A percentile compares a stretch with the other conserved stretches of the same genome.
Evolutionary conservation across 2,329 filamentous ascomycete species (phyloP).

Genomic region (Cladosporium sp.): DNA sequence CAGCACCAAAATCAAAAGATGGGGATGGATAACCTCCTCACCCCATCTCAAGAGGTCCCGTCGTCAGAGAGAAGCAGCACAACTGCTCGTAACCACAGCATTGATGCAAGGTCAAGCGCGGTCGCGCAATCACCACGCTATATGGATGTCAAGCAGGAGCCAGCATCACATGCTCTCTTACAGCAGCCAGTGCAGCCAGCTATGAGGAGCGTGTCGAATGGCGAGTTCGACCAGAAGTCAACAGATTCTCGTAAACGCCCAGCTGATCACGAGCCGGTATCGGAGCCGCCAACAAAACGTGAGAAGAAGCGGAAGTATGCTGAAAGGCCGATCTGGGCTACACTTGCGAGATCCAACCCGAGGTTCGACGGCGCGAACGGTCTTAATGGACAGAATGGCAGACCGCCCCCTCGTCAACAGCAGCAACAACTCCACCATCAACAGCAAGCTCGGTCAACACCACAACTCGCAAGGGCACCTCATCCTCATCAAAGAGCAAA

Average conservation of each 20-base stretch:
- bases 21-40: constrained; percentile 26
- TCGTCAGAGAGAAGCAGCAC: background rate
- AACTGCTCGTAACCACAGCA: constrained; percentile 1
- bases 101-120: background rate
- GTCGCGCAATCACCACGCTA: background rate
- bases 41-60: constrained; percentile 20
- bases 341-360: constrained; percentile 26
- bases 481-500: constrained; percentile 1
- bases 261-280: constrained; percentile 19
- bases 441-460: background rate
- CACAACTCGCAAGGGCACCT: background rate
- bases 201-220: background rate
- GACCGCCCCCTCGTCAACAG: constrained; percentile 1
- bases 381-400: background rate
- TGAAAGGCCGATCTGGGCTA: constrained; percentile 29
- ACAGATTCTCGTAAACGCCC: constrained; percentile 19
- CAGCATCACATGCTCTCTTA: background rate
- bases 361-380: constrained; percentile 13
- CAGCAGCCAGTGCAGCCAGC: constrained; percentile 5
- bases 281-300: constrained; percentile 25
- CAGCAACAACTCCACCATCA: constrained; percentile 1
- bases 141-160: background rate
- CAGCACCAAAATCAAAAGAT: constrained; percentile 25
- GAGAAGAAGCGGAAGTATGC: constrained; percentile 24
- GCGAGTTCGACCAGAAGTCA: background rate